Base-by-base conservation (phyloP, 805 yeast genomes). In the Candida railenensis region DNA sequence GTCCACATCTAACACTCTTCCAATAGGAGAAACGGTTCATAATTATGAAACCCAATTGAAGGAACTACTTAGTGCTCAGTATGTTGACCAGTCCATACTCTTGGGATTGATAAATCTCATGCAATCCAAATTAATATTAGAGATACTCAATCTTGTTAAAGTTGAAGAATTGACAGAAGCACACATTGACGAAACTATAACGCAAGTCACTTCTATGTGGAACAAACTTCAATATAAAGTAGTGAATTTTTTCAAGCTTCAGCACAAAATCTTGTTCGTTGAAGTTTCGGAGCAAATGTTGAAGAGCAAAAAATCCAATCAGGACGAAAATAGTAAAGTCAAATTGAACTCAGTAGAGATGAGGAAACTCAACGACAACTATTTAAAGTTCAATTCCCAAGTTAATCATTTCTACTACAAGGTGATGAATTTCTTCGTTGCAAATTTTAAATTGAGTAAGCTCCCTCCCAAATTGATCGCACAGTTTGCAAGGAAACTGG, bases 141-240 rank as follows among this genome's bases (percentile, higher is more conserved):
- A 78, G 66, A 74, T 81, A 14, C 39, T 52, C 11, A 45, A 52
- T 3, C 73, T 69, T 49, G 57, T 75, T 34, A 63, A 63, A 28
- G 62, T 63, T 3, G 40, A 46, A 3, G 20, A 22, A 19, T 18
- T 42, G 14, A 42, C 12, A 3, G 34, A 33, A 18, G 41, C 37
- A 34, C 20, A 18, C 16, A 36, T 34, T 9, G n/a, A 77, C 4
- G 69, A 48, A 3, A 68, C 74, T 40, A 62, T 66, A 22, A 56
- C 57, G 15, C 59, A 54, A 40, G 52, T 72, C 16, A 85, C 81
- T 43, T 53, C 60, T 3, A 61, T 81, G 18, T 85, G 90, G 90
- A 58, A 69, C 28, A 79, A 80, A 3, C 73, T 85, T 51, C 85
- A 82, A 53, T 81, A 82, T 54, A 89, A 89, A 1, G 76, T 81